phyloP scores from a whole-genome alignment of 2,329 filamentous ascomycete genomes.

The Epichloe sylvatica region DNA sequence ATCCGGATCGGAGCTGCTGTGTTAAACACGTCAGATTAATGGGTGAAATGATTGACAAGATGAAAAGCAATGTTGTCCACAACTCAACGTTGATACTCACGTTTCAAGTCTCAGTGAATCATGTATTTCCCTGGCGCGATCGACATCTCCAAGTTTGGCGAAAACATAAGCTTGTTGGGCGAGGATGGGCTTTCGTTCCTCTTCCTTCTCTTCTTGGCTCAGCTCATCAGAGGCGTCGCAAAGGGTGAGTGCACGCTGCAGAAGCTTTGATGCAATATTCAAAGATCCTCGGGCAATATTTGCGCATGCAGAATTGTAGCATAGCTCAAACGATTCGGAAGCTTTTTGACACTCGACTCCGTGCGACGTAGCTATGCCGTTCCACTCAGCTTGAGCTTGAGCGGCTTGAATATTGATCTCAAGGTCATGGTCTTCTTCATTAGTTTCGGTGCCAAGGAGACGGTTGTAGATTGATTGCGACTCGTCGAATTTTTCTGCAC shows the following conservation, averaged over 20 bases:
- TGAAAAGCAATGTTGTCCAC: not conserved
- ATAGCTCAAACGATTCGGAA: conserved; percentile 64
- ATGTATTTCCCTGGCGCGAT: conserved; percentile 51
- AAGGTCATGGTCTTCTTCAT: conserved; percentile 58
- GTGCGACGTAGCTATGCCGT: conserved; percentile 29
- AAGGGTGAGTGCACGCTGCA: conserved; percentile 56
- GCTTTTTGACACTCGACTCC: conserved; percentile 41
- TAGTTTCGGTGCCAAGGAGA: conserved; percentile 32
- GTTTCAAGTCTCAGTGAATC: conserved; percentile 45
- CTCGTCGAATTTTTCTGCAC: conserved; percentile 57
- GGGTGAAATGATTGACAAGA: not conserved
- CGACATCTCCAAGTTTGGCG: conserved; percentile 47
- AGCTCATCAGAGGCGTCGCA: conserved; percentile 64
- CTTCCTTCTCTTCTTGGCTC: conserved; percentile 57
- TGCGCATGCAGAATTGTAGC: conserved; percentile 66
- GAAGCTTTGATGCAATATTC: conserved; percentile 46
- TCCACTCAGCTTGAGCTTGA: conserved; percentile 60
- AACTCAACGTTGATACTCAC: conserved; percentile 30
- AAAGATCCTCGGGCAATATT: conserved; percentile 58
- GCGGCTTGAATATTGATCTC: conserved; percentile 62
- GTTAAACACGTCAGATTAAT: conserved; percentile 14
- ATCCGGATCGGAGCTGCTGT: conserved; percentile 51
- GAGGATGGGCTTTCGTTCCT: conserved; percentile 60
- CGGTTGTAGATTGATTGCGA: conserved; percentile 50
- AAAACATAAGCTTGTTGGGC: conserved; percentile 65